Evolutionary conservation across 2,329 filamentous ascomycete genomes (phyloP).

Genomic region (Neoarthrinium moseri): DNA sequence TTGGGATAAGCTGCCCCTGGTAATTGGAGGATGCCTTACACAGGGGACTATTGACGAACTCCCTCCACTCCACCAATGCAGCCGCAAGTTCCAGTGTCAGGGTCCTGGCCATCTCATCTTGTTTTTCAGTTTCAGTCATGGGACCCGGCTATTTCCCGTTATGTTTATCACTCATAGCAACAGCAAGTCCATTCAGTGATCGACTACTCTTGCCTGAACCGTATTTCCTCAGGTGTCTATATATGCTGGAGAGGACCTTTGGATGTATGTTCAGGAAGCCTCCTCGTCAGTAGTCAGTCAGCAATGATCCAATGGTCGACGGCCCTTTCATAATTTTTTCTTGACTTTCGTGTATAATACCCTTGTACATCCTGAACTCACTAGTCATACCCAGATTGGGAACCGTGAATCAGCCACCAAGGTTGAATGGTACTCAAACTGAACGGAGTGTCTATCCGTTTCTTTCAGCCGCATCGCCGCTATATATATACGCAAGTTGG

Average conservation of each 20-base stretch:
- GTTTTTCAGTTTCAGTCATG: background rate
- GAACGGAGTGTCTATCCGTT: conserved; percentile 2
- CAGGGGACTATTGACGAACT: too few relatives aligned
- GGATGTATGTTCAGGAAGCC: too few relatives aligned
- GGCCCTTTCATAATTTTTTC: too few relatives aligned
- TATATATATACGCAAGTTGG: conserved; percentile 4
- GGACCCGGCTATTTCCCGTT: background rate
- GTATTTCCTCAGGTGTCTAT: too few relatives aligned
- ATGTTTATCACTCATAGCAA: background rate
- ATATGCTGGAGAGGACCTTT: too few relatives aligned
- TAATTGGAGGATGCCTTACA: background rate
- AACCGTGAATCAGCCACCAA: too few relatives aligned
- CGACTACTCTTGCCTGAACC: too few relatives aligned
- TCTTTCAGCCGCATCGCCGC: background rate
- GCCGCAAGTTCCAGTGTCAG: background rate
- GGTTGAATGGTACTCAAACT: background rate
- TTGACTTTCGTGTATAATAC: background rate
- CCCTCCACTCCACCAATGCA: background rate
- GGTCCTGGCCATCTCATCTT: background rate
- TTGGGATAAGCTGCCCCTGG: background rate
- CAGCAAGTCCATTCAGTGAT: background rate
- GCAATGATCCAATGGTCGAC: too few relatives aligned
- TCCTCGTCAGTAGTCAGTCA: too few relatives aligned
- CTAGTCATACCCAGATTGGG: background rate
- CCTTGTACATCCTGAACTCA: background rate